Base-by-base conservation (phyloP, 2,329 filamentous ascomycete genomes). In the Penicillium sumatraense region DNA sequence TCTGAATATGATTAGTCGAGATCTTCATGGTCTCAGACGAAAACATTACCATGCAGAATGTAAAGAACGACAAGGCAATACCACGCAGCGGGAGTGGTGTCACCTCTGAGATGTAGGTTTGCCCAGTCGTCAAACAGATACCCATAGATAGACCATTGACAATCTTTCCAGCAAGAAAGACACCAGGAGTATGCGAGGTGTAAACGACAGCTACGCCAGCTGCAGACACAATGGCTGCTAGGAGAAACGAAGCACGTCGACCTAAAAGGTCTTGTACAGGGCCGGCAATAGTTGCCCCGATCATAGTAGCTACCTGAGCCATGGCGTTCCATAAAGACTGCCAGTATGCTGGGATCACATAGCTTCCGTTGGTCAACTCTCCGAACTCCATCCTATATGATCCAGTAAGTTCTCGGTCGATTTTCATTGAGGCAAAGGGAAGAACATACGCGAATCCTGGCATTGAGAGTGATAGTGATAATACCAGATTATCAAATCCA, bases 161-260 rank as follows among this genome's bases (percentile, higher is more conserved):
- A 33, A 53, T 53, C 42, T 53, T 53, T 13, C 50, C 50, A n/a
- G 50, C 50, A 27, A 53, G 50, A 20, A 53, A 53, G 13, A 47
- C 33, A 16, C 42, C 42, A 8, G 50, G 50, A 2, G 50, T 47
- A 10, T 27, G 35, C 41, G 50, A 33, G 3, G 50, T 53, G 16
- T 53, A 53, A 5, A 53, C 50, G 5, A 53, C 35, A n/a, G 50
- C 50, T 31, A 53, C 42, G 21, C 50, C 50, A 23, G 42, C 50
- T 31, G 42, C 50, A 6, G 50, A 53, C 3, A 53, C 13, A n/a
- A 53, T 41, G 8, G 50, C 42, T 2, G 41, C 50, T 1, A 53
- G 24, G 16, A 47, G 20, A 20, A 53, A 53, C 9, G 41, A 29
- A 33, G 42, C 42, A 23, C 50, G 41, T 11, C 50, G 50, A 33